These are phyloP conservation scores for Dissophora globulifera DNA, from an alignment of 192 early-diverging fungal genomes.

Conservation along the genomic window DNA sequence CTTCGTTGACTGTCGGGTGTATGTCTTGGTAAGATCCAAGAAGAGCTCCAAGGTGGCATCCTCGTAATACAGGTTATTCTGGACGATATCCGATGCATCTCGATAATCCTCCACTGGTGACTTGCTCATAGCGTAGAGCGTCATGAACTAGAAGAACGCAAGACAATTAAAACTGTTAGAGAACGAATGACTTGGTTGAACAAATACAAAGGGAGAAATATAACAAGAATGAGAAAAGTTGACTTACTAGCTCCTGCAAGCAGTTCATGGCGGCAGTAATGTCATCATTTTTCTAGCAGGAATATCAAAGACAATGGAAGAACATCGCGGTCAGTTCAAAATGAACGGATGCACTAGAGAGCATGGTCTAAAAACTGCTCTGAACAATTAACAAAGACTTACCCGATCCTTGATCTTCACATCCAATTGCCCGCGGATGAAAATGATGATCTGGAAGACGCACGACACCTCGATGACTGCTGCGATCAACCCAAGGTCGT, in stretches of 20 bases:
- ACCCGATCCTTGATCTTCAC: conserved; percentile 26
- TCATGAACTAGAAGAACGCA: conserved; percentile 57
- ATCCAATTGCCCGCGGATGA: conserved; percentile 44
- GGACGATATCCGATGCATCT: conserved; percentile 70
- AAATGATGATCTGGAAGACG: conserved; percentile 44
- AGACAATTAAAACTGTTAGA: too few species aligned
- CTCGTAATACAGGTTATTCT: conserved; percentile 80
- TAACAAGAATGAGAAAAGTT: conserved; percentile 48
- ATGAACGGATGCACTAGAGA: too few species aligned
- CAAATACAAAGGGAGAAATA: too few species aligned
- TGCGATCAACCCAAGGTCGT: conserved; percentile 55
- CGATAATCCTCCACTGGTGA: conserved; percentile 59
- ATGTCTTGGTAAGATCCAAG: conserved; percentile 58
- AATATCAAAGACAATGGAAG: too few species aligned
- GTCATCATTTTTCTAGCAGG: conserved; percentile 67
- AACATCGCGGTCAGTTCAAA: too few species aligned
- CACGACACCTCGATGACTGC: conserved; percentile 31
- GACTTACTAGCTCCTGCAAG: conserved; percentile 69
- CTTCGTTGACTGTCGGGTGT: conserved; percentile 58
- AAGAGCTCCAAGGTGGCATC: conserved; percentile 69
- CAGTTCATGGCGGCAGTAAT: conserved; percentile 65
- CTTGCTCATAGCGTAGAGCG: conserved; percentile 63
- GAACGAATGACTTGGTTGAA: too few species aligned
- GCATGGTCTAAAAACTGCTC: too few species aligned
- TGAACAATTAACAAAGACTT: background rate